These are phyloP conservation scores for Albugo candida DNA, from an alignment of 352 stramenopile species.

Conservation along the genomic window DNA sequence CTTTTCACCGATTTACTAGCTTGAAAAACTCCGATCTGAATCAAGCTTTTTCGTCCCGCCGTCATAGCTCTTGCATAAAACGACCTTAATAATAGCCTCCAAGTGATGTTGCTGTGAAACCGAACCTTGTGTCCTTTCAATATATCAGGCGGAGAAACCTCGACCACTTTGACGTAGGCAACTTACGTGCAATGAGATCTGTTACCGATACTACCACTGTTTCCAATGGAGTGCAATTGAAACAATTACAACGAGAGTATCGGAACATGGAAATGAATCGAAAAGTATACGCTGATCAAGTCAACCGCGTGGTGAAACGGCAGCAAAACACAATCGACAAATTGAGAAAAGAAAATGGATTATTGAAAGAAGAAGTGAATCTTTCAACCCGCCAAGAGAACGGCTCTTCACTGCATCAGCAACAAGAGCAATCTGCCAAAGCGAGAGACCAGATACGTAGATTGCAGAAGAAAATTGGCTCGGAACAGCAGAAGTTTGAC, in stretches of 20 bases:
- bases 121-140: constrained; percentile 1
- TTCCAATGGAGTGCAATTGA: constrained; percentile 36
- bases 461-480: constrained; percentile 70
- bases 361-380: constrained; percentile 79
- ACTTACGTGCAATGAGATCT: constrained; percentile 4
- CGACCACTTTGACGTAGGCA: too few relatives aligned
- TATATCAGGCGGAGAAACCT: neutral
- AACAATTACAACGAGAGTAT: constrained; percentile 88
- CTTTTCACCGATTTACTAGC: constrained; percentile 13
- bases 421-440: constrained; percentile 57
- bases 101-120: constrained; percentile 2
- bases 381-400: constrained; percentile 77
- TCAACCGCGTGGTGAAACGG: constrained; percentile 84
- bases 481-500: constrained; percentile 68
- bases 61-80: constrained; percentile 1
- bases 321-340: constrained; percentile 87
- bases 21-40: constrained; percentile 12
- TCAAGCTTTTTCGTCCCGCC: neutral
- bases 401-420: constrained; percentile 56
- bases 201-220: constrained; percentile 15
- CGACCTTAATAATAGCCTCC: neutral
- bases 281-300: constrained; percentile 87
- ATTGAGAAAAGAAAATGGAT: constrained; percentile 65
- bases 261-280: constrained; percentile 96
- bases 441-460: constrained; percentile 82